Base-by-base conservation (phyloP, 352 stramenopile species). In the Phytopythium helicoides region DNA sequence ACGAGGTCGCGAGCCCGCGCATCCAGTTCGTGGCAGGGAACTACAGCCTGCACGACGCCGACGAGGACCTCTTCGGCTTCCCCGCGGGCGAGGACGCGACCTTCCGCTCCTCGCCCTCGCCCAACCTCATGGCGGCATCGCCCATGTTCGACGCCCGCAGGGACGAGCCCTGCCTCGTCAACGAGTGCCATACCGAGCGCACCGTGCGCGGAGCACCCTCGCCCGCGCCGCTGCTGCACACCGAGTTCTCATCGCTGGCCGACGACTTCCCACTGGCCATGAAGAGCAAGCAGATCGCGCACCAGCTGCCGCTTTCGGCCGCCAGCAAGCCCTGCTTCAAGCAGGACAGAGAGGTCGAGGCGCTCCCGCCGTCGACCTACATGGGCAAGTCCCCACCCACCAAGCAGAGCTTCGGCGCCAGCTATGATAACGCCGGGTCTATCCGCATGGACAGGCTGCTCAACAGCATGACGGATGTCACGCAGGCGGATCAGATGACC, bases 171-270 rank as follows among this genome's bases (percentile, higher is more conserved):
- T 46, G 39, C 39, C 39, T 46, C 39, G 26, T 52, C 12, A 55
- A 55, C 45, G 53, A 68, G 31, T 52, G 45, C 38, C 31, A 61
- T 16, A 64, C 66, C 53, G 52, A 62, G 21, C 39, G 28, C 2
- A 51, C 40, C n/a, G 34, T 54, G 14, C 37, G 47, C 16, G 48
- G 54, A 34, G 44, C 54, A 14, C 39, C 51, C 6, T 25, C 44
- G 15, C 46, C 46, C 18, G 46, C 6, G 19, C 64, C 46, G 9
- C 28, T 9, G 18, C 64, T n/a, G n/a, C n/a, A n/a, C n/a, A n/a
- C n/a, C n/a, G n/a, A 66, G 34, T 91, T 91, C 56, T 77, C 64
- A 31, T 87, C 76, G 34, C 81, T 91, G 45, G 76, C 73, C 2
- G 73, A 86, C 38, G 63, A 62, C 11, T 86, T 76, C 44, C 75